Evolutionary conservation across 345 rosid genomes (phyloP).

Genomic region (Heritiera littoralis): DNA sequence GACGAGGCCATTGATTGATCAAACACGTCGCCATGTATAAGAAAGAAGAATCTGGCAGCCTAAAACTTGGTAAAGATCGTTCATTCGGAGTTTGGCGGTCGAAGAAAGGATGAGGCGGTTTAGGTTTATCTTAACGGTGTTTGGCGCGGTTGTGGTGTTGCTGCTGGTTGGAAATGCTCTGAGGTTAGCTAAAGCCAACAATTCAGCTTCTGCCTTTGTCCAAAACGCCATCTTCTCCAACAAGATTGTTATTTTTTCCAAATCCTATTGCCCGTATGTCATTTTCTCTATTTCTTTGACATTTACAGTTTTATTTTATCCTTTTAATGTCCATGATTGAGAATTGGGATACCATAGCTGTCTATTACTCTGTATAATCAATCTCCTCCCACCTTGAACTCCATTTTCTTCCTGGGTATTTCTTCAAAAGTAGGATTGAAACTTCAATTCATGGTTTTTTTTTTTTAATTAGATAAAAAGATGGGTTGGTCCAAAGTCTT

Average conservation of each 20-base stretch:
- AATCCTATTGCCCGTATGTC: conserved; percentile 90
- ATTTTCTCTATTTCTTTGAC: background rate
- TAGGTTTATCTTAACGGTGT: background rate
- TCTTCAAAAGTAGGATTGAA: background rate
- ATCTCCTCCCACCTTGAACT: background rate
- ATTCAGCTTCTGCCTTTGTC: conserved; percentile 80
- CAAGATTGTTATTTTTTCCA: conserved; percentile 90
- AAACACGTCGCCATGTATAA: background rate
- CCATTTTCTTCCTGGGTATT: background rate
- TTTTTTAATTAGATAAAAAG: background rate
- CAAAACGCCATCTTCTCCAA: conserved; percentile 79
- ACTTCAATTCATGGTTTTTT: background rate
- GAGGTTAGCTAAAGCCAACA: conserved; percentile 40
- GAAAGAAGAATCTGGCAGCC: background rate
- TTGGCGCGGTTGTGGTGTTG: conserved; percentile 21
- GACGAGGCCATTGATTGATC: background rate
- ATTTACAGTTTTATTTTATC: background rate
- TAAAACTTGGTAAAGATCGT: background rate
- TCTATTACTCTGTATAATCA: background rate
- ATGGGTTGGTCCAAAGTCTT: background rate
- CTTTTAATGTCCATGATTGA: background rate
- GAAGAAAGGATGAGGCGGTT: background rate
- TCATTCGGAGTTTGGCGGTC: background rate
- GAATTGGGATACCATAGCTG: background rate
- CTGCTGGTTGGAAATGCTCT: conserved; percentile 27